phyloP scores from a whole-genome alignment of 108 stramenopile genomes.

The Pelagomonas calceolata region DNA sequence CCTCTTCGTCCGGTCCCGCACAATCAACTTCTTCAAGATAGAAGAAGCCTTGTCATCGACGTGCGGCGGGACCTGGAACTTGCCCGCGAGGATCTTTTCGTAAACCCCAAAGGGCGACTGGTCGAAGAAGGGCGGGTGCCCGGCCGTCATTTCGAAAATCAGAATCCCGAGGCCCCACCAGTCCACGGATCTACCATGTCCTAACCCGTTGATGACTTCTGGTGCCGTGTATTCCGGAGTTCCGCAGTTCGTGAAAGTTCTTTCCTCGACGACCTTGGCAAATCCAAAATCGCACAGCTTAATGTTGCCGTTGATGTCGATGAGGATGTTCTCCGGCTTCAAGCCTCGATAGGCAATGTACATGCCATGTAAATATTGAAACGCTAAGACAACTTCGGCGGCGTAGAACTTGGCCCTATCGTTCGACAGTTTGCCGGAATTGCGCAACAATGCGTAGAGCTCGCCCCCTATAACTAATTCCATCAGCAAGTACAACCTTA shows the following conservation, averaged over 20 bases:
- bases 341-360: slow-evolving; percentile 29
- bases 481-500: slow-evolving; percentile 56
- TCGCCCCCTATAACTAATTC: slow-evolving; percentile 58
- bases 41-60: slow-evolving; percentile 28
- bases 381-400: slow-evolving; percentile 19
- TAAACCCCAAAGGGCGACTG: slow-evolving; percentile 46
- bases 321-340: slow-evolving; percentile 25
- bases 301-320: slow-evolving; percentile 20
- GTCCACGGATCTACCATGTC: slow-evolving; percentile 41
- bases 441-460: slow-evolving; percentile 13
- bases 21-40: slow-evolving; percentile 33
- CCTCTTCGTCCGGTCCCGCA: slow-evolving; percentile 33
- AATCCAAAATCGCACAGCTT: slow-evolving; percentile 23
- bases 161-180: slow-evolving; percentile 52
- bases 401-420: slow-evolving; percentile 19
- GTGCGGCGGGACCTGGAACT: slow-evolving; percentile 22
- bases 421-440: background rate
- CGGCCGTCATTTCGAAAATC: slow-evolving; percentile 44
- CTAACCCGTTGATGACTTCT: slow-evolving; percentile 66
- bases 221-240: slow-evolving; percentile 56
- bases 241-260: slow-evolving; percentile 47
- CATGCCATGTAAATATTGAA: slow-evolving; percentile 19
- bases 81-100: slow-evolving; percentile 42
- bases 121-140: slow-evolving; percentile 43
- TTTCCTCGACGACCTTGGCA: slow-evolving; percentile 26